Conservation (phyloP, 2,329 filamentous ascomycete species). For the Myriosclerotinia duriaeana region DNA sequence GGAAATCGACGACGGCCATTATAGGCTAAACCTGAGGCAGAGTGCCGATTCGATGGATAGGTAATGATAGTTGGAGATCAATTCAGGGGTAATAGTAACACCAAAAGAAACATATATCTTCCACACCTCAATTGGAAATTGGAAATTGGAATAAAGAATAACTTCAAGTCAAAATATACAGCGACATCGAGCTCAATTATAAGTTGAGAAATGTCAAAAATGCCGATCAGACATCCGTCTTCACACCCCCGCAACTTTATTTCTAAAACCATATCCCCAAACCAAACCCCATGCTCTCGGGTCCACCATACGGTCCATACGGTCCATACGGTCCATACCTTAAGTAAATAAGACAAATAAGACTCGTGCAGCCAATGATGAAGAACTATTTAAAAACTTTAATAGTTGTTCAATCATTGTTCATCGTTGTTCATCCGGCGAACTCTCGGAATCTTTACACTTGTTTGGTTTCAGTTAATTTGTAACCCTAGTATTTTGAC, state of each 20-base stretch:
- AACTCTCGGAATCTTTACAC: conserved; percentile 15
- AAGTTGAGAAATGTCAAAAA: neutral
- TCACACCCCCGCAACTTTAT: conserved; percentile 10
- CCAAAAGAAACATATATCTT: no score
- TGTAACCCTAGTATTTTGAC: neutral
- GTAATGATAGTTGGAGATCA: neutral
- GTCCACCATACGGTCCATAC: no score
- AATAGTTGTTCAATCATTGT: no score
- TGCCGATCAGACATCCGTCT: conserved; percentile 15
- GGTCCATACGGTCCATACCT: no score
- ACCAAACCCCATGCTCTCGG: neutral
- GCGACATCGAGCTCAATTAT: conserved; percentile 22
- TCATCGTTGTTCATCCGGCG: conserved; percentile 9
- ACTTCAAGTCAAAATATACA: neutral
- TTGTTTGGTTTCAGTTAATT: neutral
- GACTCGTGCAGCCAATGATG: conserved; percentile 4
- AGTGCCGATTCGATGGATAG: neutral
- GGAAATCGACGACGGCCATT: conserved; percentile 42
- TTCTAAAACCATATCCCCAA: neutral
- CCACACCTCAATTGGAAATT: neutral
- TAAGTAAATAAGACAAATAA: neutral
- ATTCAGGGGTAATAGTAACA: no score
- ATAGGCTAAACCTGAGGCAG: neutral
- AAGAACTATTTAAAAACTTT: no score
- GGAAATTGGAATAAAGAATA: neutral